Base-by-base conservation (phyloP, 495 filamentous ascomycete genomes). In the Astrocystis sublimbata region DNA sequence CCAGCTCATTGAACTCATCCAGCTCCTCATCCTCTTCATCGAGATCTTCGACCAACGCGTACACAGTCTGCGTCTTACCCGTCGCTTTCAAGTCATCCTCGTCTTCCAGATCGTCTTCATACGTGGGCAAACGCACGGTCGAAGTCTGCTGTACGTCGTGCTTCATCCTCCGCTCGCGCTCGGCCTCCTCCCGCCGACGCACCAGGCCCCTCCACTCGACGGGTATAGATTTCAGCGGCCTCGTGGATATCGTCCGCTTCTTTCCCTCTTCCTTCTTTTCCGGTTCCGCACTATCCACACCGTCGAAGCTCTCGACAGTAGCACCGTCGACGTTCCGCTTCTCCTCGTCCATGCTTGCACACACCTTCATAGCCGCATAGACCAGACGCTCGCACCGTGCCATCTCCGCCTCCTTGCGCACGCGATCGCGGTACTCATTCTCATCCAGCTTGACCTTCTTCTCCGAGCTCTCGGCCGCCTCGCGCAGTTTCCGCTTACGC, bases 21-120 rank as follows among this genome's bases (percentile, higher is more conserved):
- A 99, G 69, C 70, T 97, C 91, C 1, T 81, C 70, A 69, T 98
- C 94, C 55, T 94, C 92, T 52, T 92, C 89, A 38, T 93, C 90
- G 6, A 90, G 60, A 46, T 94, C 89, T 61, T 92, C 87, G 17
- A 87, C 87, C 5, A 82, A 68, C 0, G 76, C 75, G 47, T 79
- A 76, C 19, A 69, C 65, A 31, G 19, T 41, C 31, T 46, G 21
- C 33, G 75, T 76, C 60, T 78, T 79, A 9, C 79, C 81, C 58
- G 81, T 58, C 31, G 81, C 81, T 63, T 42, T 79, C 74, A 42
- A 75, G 55, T 80, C 82, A 15, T 84, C 83, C 13, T 74, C 77
- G 12, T 86, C 81, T 54, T 86, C 81, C 4, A 79, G 75, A 6
- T 66, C 73, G 36, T 85, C 82, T 17, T 81, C 81, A 63, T 82